Percentiles rank a stretch among this genome's conserved stretches.
These are phyloP conservation scores for Chlorella sp. DNA, from an alignment of 139 green algal species.

Conservation along the genomic window DNA sequence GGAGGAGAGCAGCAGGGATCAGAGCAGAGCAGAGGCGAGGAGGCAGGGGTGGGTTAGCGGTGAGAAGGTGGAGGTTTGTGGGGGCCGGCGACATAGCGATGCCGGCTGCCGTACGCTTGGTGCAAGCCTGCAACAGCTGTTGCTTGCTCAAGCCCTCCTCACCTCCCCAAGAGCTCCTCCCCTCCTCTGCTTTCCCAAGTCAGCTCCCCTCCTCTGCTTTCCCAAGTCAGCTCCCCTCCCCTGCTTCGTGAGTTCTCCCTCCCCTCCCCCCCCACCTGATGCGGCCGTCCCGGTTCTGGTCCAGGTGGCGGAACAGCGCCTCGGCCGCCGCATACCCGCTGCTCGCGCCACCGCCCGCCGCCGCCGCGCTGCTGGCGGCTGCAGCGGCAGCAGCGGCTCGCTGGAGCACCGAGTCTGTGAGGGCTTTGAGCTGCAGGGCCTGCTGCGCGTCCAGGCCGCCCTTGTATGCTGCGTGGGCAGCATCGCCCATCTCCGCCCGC, in stretches of 20 bases:
- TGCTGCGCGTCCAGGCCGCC: conserved; percentile 75
- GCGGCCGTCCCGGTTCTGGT: conserved; percentile 66
- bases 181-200: too few relatives aligned
- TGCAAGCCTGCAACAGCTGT: too few relatives aligned
- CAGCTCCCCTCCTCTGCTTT: too few relatives aligned
- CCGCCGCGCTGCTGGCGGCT: not conserved
- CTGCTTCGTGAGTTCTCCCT: too few relatives aligned
- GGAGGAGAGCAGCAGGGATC: not conserved
- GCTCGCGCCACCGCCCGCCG: not conserved
- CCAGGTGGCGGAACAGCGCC: conserved; percentile 63
- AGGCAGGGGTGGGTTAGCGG: too few relatives aligned
- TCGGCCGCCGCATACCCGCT: conserved; percentile 27
- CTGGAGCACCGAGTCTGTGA: conserved; percentile 59
- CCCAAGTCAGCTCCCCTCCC: too few relatives aligned
- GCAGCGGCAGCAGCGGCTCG: not conserved
- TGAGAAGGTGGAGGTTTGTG: too few relatives aligned
- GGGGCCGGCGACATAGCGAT: too few relatives aligned
- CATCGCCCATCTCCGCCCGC: conserved; percentile 78
- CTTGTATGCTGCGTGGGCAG: conserved; percentile 92
- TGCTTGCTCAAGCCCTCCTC: too few relatives aligned
- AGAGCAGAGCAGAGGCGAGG: too few relatives aligned
- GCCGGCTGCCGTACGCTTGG: too few relatives aligned
- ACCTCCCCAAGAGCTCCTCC: too few relatives aligned
- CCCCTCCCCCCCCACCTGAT: conserved; percentile 21
- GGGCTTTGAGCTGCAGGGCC: conserved; percentile 58